Conservation (phyloP, 2,329 filamentous ascomycete genomes). For the Sarocladiaceae sp. region DNA sequence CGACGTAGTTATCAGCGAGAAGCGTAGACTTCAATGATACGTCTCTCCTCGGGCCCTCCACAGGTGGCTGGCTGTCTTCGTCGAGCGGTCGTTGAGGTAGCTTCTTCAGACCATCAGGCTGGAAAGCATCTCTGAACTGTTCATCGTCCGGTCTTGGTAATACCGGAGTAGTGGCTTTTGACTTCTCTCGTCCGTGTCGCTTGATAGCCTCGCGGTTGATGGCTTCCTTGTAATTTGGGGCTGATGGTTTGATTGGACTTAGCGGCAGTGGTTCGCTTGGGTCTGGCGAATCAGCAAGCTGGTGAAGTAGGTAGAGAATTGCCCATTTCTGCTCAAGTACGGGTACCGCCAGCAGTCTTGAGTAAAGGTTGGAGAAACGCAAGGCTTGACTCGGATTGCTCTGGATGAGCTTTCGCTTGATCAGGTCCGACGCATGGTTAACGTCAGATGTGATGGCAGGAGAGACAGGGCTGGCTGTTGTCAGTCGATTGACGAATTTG, state of each 20-base stretch:
- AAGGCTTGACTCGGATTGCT: conserved; percentile 73
- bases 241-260: conserved; percentile 33
- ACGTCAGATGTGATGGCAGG: conserved; percentile 62
- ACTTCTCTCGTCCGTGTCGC: conserved; percentile 30
- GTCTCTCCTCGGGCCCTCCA: conserved; percentile 34
- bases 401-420: conserved; percentile 79
- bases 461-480: conserved; percentile 35
- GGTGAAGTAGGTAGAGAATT: conserved; percentile 85
- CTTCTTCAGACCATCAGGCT: conserved; percentile 43
- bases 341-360: conserved; percentile 79
- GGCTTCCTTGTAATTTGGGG: conserved; percentile 31
- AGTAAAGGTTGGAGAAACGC: conserved; percentile 85
- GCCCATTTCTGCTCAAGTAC: conserved; percentile 96
- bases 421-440: conserved; percentile 87
- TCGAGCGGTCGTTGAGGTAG: conserved; percentile 33
- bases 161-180: conserved; percentile 28
- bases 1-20: conserved; percentile 49
- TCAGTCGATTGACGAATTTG: conserved; percentile 8
- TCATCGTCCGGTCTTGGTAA: conserved; percentile 38
- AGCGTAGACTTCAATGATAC: conserved; percentile 52
- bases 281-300: conserved; percentile 65
- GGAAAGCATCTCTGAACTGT: conserved; percentile 46
- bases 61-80: conserved; percentile 27
- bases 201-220: conserved; percentile 29
- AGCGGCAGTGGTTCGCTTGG: conserved; percentile 45